These are phyloP conservation scores for Populus alba DNA, from an alignment of 345 rosid genomes.

Conservation along the genomic window DNA sequence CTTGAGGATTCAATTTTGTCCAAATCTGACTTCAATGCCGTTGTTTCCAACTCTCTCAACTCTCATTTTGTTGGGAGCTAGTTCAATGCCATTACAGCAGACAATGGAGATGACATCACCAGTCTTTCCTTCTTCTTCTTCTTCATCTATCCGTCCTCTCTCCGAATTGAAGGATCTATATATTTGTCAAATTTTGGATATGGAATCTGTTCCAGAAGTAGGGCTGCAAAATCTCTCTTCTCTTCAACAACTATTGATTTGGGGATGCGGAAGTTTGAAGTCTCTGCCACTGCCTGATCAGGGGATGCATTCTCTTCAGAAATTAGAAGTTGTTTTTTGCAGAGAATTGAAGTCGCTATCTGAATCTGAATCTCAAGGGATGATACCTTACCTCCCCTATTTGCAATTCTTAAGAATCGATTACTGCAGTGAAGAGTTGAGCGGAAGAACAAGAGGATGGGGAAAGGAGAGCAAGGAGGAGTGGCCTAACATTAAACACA, in stretches of 20 bases:
- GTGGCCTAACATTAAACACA: too few species aligned
- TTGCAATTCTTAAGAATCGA: too few species aligned
- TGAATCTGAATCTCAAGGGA: neutral
- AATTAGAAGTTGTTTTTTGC: rapidly evolving
- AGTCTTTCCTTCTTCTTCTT: neutral
- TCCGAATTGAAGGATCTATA: neutral
- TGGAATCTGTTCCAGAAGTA: neutral
- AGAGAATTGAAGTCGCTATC: too few species aligned
- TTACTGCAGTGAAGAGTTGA: too few species aligned
- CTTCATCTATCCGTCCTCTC: neutral
- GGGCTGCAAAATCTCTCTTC: constrained; percentile 9
- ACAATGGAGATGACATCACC: neutral
- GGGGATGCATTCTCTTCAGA: neutral
- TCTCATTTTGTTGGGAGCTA: rapidly evolving
- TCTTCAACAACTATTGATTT: neutral
- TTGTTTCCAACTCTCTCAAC: neutral
- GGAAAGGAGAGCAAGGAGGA: too few species aligned
- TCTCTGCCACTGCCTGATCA: neutral
- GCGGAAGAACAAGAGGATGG: too few species aligned
- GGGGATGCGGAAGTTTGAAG: neutral
- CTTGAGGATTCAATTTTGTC: neutral
- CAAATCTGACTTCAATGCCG: constrained; percentile 5
- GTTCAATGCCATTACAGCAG: neutral
- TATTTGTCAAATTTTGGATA: neutral
- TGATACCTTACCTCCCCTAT: neutral